Evolutionary conservation across 129 eudicot genomes (phyloP), one percentile per base, ranked within the genome.

Genomic region (Saposhnikovia divaricata): DNA sequence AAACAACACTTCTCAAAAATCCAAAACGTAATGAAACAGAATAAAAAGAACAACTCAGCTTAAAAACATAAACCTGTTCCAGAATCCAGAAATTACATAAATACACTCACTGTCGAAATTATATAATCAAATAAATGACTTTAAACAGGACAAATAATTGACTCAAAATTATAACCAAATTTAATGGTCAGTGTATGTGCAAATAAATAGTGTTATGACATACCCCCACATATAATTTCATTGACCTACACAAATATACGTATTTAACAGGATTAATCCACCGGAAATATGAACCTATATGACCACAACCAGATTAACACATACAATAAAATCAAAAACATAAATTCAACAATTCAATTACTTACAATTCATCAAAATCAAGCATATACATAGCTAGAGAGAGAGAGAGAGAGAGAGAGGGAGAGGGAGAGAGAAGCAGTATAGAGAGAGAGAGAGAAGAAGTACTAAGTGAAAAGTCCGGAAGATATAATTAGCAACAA

Each of bases 161-260:
- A 43, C 57, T 8, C 50, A 25, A 66, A 31, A 59, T 43, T 78
- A 25, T 74, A 78, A 61, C 42, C 57, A 40, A 59, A 78, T 39
- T 66, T 13, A 57, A 25, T 65, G 48, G 71, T 61, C 48, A 31
- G 50, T 28, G 34, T 15, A 46, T 55, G 40, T 28, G 46, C 39
- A 77, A 51, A 31, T 51, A 77, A 23, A 55, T 72, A 57, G 46
- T 55, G 25, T 38, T 43, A 59, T 40, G 74, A 42, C 57, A 78
- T 21, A 78, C 74, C 13, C 61, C 80, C 73, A 78, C 50, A 59
- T 40, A 50, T 27, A 66, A 81, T 55, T 61, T 74, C 59, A 40
- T 79, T 79, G 76, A 79, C 81, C 69, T 34, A 37, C 65, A 43
- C 14, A 43, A 66, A 2, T 38, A 65, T 23, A 80, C 10, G 3